Conservation (phyloP, 2,329 filamentous ascomycete species). For the Gaeumannomyces tritici region DNA sequence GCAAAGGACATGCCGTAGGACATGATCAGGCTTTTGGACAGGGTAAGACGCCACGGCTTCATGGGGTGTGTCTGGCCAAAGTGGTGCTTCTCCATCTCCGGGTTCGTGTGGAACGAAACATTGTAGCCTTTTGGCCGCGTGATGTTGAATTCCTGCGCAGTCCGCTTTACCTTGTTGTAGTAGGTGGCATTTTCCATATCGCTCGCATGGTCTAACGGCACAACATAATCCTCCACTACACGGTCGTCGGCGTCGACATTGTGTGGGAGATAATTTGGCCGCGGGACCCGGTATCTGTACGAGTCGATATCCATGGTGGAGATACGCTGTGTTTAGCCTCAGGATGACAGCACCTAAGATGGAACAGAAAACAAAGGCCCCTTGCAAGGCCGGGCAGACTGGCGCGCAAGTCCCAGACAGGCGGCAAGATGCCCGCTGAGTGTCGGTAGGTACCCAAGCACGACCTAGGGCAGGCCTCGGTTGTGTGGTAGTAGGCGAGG, state of each 20-base stretch:
- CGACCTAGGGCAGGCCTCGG: background rate
- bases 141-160: conserved; percentile 57
- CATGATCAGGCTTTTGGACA: conserved; percentile 90
- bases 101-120: conserved; percentile 93
- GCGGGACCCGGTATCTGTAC: conserved; percentile 44
- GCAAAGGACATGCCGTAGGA: conserved; percentile 93
- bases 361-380: background rate
- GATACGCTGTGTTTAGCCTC: conserved; percentile 4
- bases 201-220: conserved; percentile 38
- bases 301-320: conserved; percentile 30
- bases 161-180: conserved; percentile 46
- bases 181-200: conserved; percentile 47
- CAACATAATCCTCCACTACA: conserved; percentile 41
- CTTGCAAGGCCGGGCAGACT: background rate
- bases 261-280: conserved; percentile 52
- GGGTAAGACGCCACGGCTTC: conserved; percentile 95
- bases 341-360: background rate
- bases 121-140: conserved; percentile 74
- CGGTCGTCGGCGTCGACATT: conserved; percentile 37
- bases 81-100: conserved; percentile 90
- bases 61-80: conserved; percentile 96
- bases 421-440: background rate
- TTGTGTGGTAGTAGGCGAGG: background rate
- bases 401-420: background rate
- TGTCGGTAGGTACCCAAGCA: background rate